Evolutionary conservation across 2,329 filamentous ascomycete species (phyloP), one percentile per base, ranked within the genome.

Genomic region (Blumeria graminis): DNA sequence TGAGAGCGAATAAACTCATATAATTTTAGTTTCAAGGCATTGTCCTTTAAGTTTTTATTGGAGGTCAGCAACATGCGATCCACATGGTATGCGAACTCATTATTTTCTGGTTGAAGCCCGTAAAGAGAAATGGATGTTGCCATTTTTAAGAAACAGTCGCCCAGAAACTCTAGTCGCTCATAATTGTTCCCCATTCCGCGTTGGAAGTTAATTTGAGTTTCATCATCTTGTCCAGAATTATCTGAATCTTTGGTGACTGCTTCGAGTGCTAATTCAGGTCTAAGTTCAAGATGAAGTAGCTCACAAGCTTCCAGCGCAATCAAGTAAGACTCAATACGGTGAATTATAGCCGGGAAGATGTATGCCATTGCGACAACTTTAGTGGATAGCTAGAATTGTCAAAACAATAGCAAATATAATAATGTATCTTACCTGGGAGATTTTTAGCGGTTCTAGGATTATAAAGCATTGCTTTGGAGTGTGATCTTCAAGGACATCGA

Each of bases 141-240:
- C 81, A 95, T 90, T 69, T 98, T 98, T 58, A 98, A 74, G 64
- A 95, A 94, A 36, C 83, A 85, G 66, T 98, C 92, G 0, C 92
- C 92, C 1, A 96, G 74, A 58, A 95, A 94, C 64, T 98, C 92
- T 0, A 96, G 74, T 11, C 92, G 78, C 67, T 98, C 92, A 63
- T 98, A 98, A 62, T 96, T 96, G 41, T 82, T 82, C 1, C 88
- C 87, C 87, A 94, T 94, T 2, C 88, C 89, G 52, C 76, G 72
- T 62, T 88, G 84, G 51, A 89, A 80, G 61, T 88, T 85, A 55
- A 86, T 69, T 41, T 84, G 77, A 57, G 82, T 74, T 36, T 76
- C 71, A 0, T 72, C 73, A 58, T 86, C 77, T 39, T 94, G 86
- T 7, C 84, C 83, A 0, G 80, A 81, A 60, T 89, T 89, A 61